Conservation (phyloP, 2,329 filamentous ascomycete species). For the Fusarium sterilihyphosum region DNA sequence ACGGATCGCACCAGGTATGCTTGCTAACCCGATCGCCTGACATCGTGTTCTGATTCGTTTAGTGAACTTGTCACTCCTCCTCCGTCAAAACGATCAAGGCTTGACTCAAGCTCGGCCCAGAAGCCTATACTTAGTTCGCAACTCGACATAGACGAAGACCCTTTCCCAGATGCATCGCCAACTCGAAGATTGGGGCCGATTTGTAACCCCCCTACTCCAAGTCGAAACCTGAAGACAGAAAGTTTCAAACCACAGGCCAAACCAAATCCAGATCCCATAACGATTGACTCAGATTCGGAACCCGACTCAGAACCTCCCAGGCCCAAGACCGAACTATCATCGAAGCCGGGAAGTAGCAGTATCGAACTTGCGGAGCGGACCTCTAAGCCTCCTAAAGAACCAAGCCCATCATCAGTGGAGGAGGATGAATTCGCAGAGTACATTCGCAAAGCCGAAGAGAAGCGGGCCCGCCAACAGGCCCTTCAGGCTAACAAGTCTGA, state of each 20-base stretch:
- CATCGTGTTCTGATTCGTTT: slow-evolving; percentile 19
- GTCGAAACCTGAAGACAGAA: slow-evolving; percentile 7
- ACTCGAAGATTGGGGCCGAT: slow-evolving; percentile 24
- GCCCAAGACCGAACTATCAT: not conserved
- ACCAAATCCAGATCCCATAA: slow-evolving; percentile 8
- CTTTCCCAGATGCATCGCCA: slow-evolving; percentile 37
- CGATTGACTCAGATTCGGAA: slow-evolving; percentile 50
- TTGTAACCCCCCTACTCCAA: slow-evolving; percentile 5
- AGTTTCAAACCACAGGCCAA: not conserved
- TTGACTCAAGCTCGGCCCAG: slow-evolving; percentile 34
- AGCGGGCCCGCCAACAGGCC: slow-evolving; percentile 44
- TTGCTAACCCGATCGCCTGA: not conserved
- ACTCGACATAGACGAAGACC: slow-evolving; percentile 15
- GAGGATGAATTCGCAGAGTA: slow-evolving; percentile 59
- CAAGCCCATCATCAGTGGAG: slow-evolving; percentile 21
- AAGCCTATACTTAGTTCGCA: slow-evolving; percentile 25
- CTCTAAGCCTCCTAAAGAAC: slow-evolving; percentile 3
- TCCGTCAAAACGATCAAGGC: slow-evolving; percentile 52
- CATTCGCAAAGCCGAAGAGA: slow-evolving; percentile 53
- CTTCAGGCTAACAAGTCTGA: slow-evolving; percentile 19
- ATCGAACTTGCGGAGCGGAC: slow-evolving; percentile 16
- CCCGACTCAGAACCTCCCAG: slow-evolving; percentile 36
- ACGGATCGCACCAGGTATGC: slow-evolving; percentile 37
- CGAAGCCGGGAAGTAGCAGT: slow-evolving; percentile 15
- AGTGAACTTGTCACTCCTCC: slow-evolving; percentile 51